Percentiles rank a stretch among this genome's conserved stretches.
Conservation (phyloP, 805 yeast genomes). For the Metschnikowia drakensbergensis region DNA sequence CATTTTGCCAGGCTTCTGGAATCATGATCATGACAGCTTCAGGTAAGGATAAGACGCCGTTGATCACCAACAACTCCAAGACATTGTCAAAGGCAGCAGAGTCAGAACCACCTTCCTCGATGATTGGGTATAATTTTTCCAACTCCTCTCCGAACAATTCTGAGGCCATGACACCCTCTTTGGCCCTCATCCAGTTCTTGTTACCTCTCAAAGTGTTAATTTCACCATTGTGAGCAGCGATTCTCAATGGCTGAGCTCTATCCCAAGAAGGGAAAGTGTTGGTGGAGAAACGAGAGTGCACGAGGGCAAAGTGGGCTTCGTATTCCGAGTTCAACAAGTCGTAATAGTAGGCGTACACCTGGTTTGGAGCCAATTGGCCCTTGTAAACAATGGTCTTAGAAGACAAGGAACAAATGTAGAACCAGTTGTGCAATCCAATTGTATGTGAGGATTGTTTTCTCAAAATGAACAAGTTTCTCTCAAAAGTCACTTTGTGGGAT, state of each 20-base stretch:
- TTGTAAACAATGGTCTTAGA: conserved; percentile 90
- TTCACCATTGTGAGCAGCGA: conserved; percentile 99
- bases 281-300: conserved; percentile 95
- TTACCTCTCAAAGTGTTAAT: conserved; percentile 95
- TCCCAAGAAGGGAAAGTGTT: conserved; percentile 99
- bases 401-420: conserved; percentile 89
- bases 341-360: conserved; percentile 91
- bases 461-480: conserved; percentile 76
- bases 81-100: conserved; percentile 98
- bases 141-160: conserved; percentile 85
- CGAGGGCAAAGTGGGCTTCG: conserved; percentile 93
- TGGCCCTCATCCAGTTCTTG: conserved; percentile 98
- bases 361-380: conserved; percentile 96
- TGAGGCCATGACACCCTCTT: conserved; percentile 95
- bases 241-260: conserved; percentile 95
- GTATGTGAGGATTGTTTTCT: conserved; percentile 88
- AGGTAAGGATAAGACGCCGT: conserved; percentile 88
- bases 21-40: conserved; percentile 97
- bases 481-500: conserved; percentile 62
- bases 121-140: conserved; percentile 87
- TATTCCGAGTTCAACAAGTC: conserved; percentile 88
- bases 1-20: conserved; percentile 98
- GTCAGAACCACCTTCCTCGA: conserved; percentile 98
- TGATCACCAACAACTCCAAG: conserved; percentile 82
- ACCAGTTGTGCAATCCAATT: conserved; percentile 95